phyloP scores from a whole-genome alignment of 768 basidiomycete genomes.

The Tremella fuciformis region DNA sequence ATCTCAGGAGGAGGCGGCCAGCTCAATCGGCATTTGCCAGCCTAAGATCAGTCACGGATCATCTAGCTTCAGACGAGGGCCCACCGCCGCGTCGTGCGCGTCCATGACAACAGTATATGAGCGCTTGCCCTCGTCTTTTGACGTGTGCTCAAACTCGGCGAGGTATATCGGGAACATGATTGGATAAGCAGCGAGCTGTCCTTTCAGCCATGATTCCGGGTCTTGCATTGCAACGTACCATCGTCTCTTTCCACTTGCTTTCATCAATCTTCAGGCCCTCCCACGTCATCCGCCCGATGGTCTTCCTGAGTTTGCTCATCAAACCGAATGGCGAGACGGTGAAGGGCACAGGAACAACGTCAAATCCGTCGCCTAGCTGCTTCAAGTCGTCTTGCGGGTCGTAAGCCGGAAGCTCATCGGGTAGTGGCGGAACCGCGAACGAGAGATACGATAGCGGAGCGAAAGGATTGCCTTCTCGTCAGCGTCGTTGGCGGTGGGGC shows the following conservation, averaged over 20 bases:
- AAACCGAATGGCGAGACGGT: conserved; percentile 38
- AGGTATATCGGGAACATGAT: conserved; percentile 48
- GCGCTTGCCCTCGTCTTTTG: conserved; percentile 21
- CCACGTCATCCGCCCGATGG: conserved; percentile 30
- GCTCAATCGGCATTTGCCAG: conserved; percentile 28
- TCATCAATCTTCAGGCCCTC: conserved; percentile 34
- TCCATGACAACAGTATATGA: conserved; percentile 43
- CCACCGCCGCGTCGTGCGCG: conserved; percentile 40
- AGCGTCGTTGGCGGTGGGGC: neutral
- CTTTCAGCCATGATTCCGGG: neutral
- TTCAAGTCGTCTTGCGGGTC: conserved; percentile 31
- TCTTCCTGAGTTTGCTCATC: conserved; percentile 26
- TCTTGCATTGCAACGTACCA: conserved; percentile 23
- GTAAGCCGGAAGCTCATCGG: conserved; percentile 35
- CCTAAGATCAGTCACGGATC: conserved; percentile 18
- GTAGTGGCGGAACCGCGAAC: conserved; percentile 42
- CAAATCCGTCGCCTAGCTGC: conserved; percentile 38
- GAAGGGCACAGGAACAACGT: conserved; percentile 44
- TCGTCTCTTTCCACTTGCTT: conserved; percentile 30
- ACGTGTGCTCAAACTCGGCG: conserved; percentile 37
- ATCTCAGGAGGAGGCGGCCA: conserved; percentile 31
- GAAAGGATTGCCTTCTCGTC: conserved; percentile 40
- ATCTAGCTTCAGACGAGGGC: neutral
- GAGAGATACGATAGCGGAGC: conserved; percentile 45
- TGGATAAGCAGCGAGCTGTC: conserved; percentile 41